Conservation (phyloP, 2,329 filamentous ascomycete genomes). For the Penicillium sp. region DNA sequence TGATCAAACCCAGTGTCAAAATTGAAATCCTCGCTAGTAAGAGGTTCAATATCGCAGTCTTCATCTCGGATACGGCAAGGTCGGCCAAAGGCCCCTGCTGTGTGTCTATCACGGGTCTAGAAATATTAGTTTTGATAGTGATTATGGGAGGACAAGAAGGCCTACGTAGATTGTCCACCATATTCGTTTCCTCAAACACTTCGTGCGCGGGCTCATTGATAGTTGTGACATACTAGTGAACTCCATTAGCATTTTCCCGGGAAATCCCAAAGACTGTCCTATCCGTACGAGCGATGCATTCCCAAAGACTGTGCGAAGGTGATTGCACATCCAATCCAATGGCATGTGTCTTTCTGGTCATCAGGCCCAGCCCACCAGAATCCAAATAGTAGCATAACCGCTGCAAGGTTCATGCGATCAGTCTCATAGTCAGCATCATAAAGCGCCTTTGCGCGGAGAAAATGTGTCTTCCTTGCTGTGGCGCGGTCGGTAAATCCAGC, state of each 20-base stretch:
- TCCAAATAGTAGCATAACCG: conserved; percentile 24
- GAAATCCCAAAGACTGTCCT: background rate
- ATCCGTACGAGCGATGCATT: conserved; percentile 26
- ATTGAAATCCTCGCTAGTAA: conserved; percentile 25
- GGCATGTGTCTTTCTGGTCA: conserved; percentile 27
- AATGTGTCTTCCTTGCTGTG: conserved; percentile 26
- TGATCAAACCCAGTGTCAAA: conserved; percentile 18
- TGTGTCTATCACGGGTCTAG: conserved; percentile 28
- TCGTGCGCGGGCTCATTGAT: conserved; percentile 4
- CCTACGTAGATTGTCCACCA: conserved; percentile 17
- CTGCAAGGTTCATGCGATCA: conserved; percentile 21
- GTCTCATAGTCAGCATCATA: conserved; percentile 30
- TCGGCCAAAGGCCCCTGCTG: conserved; percentile 28
- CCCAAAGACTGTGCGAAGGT: conserved; percentile 22
- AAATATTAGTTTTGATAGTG: background rate
- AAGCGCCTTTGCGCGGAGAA: conserved; percentile 28
- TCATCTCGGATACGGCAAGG: conserved; percentile 30
- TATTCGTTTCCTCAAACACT: conserved; percentile 24
- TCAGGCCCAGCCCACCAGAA: conserved; percentile 30
- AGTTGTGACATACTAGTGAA: conserved; percentile 1
- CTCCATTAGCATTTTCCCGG: background rate
- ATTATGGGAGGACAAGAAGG: background rate
- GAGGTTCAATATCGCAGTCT: conserved; percentile 31
- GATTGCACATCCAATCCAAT: conserved; percentile 24
- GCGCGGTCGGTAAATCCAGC: conserved; percentile 25